Evolutionary conservation across 352 stramenopile genomes (phyloP), one percentile per base, ranked within the genome.

Genomic region (Phytophthora meadii): DNA sequence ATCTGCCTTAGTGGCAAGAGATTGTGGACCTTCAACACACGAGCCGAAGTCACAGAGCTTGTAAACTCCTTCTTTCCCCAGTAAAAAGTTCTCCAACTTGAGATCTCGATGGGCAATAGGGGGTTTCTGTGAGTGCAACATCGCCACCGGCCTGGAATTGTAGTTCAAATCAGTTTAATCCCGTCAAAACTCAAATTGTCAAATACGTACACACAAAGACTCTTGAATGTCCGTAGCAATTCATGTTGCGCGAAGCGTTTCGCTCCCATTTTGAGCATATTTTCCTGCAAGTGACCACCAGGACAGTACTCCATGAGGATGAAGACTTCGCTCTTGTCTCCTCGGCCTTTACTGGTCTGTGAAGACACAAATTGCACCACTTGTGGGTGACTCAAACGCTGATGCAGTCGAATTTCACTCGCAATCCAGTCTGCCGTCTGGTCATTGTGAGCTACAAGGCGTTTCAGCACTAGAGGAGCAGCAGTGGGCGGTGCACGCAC

Each of bases 221-320:
- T 80, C n/a, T 65, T 76, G 54, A 96, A 89, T 25, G 92, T 84
- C 2, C 60, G 63, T 45, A 90, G 54, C 22, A 94, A 57, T 37
- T 96, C 82, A n/a, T 84, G 61, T 55, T 94, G 75, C 1, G 65
- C 64, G 65, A 94, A 92, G 34, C 78, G 72, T 57, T 85, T 85
- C 34, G 79, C 74, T 19, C 82, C 87, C 79, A 98, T 93, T 54
- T 92, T 89, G 37, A 87, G 86, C 71, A 98, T 96, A 54, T 98
- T 94, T 46, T 98, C 90, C 48, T 99, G 87, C 34, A 98, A 68
- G 67, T 98, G 93, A 9, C 97, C 97, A 6, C 90, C 83, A 17
- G 96, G 86, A 59, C 95, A 99, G 70, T 97, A 98, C 74, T 99
- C 97, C 92, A 99, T 98, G 54, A 99, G 75, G 62, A 99, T 98